These are phyloP conservation scores for Fusarium domesticum DNA, from an alignment of 2,329 filamentous ascomycete species.

Conservation along the genomic window DNA sequence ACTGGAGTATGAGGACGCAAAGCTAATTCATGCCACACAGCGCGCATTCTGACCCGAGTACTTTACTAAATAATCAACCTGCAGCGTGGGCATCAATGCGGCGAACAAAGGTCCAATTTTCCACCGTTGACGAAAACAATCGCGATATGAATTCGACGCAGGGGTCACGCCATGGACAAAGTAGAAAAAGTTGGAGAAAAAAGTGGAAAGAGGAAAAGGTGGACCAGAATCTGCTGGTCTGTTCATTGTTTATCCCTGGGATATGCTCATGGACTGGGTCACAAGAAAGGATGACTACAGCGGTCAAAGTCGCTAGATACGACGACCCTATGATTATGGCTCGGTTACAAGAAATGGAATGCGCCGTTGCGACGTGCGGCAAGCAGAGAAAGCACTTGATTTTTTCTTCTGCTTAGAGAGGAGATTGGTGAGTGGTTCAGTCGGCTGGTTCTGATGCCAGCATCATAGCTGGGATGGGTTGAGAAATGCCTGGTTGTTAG, in stretches of 20 bases:
- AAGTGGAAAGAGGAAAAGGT: conserved; percentile 11
- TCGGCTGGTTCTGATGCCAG: neutral
- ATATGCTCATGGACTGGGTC: neutral
- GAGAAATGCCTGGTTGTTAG: neutral
- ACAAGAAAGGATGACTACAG: too few species aligned
- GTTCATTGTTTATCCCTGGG: conserved; percentile 13
- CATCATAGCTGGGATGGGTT: neutral
- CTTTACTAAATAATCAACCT: conserved; percentile 38
- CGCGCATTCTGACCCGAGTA: conserved; percentile 47
- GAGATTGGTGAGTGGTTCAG: neutral
- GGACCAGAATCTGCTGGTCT: conserved; percentile 15
- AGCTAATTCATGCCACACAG: conserved; percentile 28
- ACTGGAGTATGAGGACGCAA: neutral
- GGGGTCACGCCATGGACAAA: conserved; percentile 11
- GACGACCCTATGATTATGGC: neutral
- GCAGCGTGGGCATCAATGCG: conserved; percentile 7
- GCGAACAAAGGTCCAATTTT: conserved; percentile 14
- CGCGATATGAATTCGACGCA: conserved; percentile 14
- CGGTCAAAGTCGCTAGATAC: too few species aligned
- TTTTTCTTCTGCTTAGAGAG: neutral
- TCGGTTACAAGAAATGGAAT: neutral
- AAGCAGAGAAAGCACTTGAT: neutral
- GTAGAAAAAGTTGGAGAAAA: conserved; percentile 6
- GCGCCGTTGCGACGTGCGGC: neutral
- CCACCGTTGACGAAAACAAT: conserved; percentile 14